Evolutionary conservation across 441 rosid genomes (phyloP).

Genomic region (Mallotus repandus): DNA sequence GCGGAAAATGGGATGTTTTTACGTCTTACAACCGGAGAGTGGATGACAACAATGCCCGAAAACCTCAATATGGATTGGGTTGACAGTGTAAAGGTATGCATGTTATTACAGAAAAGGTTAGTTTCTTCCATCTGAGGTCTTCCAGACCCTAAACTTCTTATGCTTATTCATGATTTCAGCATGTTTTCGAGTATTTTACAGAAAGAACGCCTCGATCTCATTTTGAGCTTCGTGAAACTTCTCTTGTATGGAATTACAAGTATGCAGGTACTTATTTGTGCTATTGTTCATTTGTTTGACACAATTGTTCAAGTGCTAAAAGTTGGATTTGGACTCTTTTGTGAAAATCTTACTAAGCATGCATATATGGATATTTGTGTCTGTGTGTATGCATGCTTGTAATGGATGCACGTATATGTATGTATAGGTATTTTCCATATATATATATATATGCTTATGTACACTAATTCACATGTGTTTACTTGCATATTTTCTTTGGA

Average conservation of each 20-base stretch:
- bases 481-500: background rate
- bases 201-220: slow-evolving; percentile 83
- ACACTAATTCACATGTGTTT: background rate
- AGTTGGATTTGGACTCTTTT: background rate
- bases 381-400: background rate
- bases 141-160: slow-evolving; percentile 30
- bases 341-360: slow-evolving; percentile 2
- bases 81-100: slow-evolving; percentile 67
- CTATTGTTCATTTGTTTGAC: background rate
- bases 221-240: slow-evolving; percentile 71
- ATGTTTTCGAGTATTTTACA: slow-evolving; percentile 77
- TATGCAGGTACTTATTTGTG: slow-evolving; percentile 55
- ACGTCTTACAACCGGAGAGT: slow-evolving; percentile 56
- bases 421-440: background rate
- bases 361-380: background rate
- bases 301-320: background rate
- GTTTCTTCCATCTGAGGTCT: slow-evolving; percentile 18
- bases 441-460: background rate
- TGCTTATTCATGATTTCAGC: slow-evolving; percentile 55
- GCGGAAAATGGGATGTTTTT: slow-evolving; percentile 87
- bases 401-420: background rate
- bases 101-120: slow-evolving; percentile 8
- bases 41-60: slow-evolving; percentile 95
- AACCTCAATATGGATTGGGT: slow-evolving; percentile 82
- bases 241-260: slow-evolving; percentile 80